These are phyloP conservation scores for Lentithecium fluviatile DNA, from an alignment of 495 filamentous ascomycete genomes.

Conservation along the genomic window DNA sequence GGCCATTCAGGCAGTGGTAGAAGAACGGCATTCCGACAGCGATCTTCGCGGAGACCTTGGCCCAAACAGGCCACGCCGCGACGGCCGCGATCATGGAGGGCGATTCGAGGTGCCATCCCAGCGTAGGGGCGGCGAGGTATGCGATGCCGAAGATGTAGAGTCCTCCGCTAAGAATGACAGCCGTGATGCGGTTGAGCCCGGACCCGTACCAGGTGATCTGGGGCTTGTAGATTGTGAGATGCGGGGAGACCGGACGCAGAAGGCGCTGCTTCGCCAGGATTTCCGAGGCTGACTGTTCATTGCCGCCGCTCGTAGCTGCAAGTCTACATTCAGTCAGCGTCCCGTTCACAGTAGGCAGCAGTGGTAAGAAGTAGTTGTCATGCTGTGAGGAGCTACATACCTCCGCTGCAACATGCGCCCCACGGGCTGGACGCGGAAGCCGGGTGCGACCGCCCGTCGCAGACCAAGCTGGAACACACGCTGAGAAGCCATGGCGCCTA, in stretches of 20 bases:
- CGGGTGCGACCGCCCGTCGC: conserved; percentile 25
- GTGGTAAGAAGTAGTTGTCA: not conserved
- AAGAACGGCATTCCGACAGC: conserved; percentile 76
- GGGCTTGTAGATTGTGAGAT: conserved; percentile 84
- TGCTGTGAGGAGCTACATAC: conserved; percentile 21
- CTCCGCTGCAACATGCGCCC: conserved; percentile 37
- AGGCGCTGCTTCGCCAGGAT: conserved; percentile 85
- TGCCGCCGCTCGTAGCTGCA: conserved; percentile 60
- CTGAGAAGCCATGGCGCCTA: conserved; percentile 32
- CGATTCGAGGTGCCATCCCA: conserved; percentile 84
- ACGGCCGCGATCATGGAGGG: conserved; percentile 75
- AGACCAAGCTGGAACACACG: conserved; percentile 33
- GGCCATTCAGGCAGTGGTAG: conserved; percentile 81
- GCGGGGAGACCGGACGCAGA: conserved; percentile 79
- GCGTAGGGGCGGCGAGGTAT: conserved; percentile 76
- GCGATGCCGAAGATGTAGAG: conserved; percentile 81
- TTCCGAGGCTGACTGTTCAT: conserved; percentile 54
- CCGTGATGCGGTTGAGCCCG: conserved; percentile 77
- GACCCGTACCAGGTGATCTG: conserved; percentile 83
- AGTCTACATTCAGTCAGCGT: conserved; percentile 46
- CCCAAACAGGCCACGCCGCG: conserved; percentile 65
- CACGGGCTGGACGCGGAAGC: conserved; percentile 27
- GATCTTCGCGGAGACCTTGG: conserved; percentile 73
- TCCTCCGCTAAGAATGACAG: conserved; percentile 63
- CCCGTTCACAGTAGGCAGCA: conserved; percentile 4